A percentile compares a stretch with the other conserved stretches of the same genome.
These are phyloP conservation scores for Melastoma malabathricum DNA, from an alignment of 345 rosid genomes.

Conservation along the genomic window DNA sequence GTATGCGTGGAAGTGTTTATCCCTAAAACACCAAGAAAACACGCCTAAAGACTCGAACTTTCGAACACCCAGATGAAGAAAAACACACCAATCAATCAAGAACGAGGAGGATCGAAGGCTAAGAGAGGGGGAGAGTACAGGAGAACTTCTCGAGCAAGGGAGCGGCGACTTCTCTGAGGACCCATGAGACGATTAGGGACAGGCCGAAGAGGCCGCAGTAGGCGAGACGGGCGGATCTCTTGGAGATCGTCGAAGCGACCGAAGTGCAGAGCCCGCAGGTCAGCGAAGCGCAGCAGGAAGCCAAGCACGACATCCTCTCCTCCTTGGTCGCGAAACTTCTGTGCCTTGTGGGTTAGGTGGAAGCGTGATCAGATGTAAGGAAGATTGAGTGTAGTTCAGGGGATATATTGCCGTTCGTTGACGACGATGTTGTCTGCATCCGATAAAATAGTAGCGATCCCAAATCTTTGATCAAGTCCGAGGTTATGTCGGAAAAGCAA, in stretches of 20 bases:
- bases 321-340: not conserved
- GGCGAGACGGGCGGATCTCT: conserved; percentile 75
- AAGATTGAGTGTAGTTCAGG: no score
- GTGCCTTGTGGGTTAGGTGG: not conserved
- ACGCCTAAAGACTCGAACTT: not conserved
- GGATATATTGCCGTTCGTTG: not conserved
- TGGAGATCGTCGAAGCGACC: conserved; percentile 73
- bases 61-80: not conserved
- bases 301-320: conserved; percentile 49
- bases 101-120: conserved; percentile 4
- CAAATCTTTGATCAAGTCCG: not conserved
- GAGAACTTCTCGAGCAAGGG: conserved; percentile 69
- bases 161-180: conserved; percentile 66
- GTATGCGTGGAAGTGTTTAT: conserved; percentile 50
- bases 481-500: no score
- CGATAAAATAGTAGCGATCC: not conserved
- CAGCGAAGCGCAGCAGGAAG: conserved; percentile 66
- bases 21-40: conserved; percentile 33
- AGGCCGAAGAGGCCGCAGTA: conserved; percentile 91
- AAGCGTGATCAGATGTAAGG: not conserved
- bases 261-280: conserved; percentile 88
- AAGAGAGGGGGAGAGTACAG: conserved; percentile 30
- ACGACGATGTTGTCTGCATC: not conserved
- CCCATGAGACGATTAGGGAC: conserved; percentile 78
- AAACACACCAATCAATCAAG: not conserved